phyloP scores from a whole-genome alignment of 345 rosid genomes.

The Hibiscus tridactylites region DNA sequence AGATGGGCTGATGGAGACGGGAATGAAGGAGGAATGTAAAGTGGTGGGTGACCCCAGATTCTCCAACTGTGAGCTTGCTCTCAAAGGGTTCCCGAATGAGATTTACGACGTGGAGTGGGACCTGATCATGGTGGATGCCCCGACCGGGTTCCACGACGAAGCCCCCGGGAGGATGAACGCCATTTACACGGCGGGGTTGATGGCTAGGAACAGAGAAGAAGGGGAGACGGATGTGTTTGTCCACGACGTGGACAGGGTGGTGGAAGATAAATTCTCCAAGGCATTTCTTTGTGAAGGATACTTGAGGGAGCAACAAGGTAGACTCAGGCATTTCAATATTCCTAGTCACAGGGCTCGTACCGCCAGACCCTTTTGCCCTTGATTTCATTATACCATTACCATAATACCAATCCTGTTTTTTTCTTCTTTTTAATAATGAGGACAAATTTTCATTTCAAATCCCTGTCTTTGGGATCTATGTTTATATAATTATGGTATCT shows the following conservation, averaged over 20 bases:
- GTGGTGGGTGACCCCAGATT: slow-evolving; percentile 54
- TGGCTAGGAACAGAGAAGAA: slow-evolving; percentile 58
- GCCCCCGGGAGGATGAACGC: slow-evolving; percentile 92
- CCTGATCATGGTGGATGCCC: slow-evolving; percentile 90
- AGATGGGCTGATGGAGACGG: slow-evolving; percentile 44
- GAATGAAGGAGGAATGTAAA: slow-evolving; percentile 66
- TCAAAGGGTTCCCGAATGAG: slow-evolving; percentile 68
- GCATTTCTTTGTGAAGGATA: slow-evolving; percentile 70
- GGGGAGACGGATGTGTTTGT: slow-evolving; percentile 81
- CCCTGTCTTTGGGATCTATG: neutral
- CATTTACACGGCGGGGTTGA: slow-evolving; percentile 77
- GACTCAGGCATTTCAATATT: slow-evolving; percentile 71
- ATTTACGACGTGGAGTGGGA: slow-evolving; percentile 71
- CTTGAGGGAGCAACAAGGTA: slow-evolving; percentile 64
- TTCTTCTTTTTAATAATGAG: no score
- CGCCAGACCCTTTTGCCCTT: slow-evolving; percentile 56
- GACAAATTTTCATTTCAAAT: neutral
- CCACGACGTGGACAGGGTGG: slow-evolving; percentile 72
- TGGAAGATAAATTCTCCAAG: slow-evolving; percentile 65
- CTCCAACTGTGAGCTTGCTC: slow-evolving; percentile 72
- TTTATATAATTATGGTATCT: neutral
- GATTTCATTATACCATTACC: no score
- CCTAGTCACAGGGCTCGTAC: slow-evolving; percentile 57
- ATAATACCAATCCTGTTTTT: no score
- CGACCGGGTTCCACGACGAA: slow-evolving; percentile 62